Percentiles rank a stretch among this genome's conserved stretches.
Evolutionary conservation across 2,329 filamentous ascomycete genomes (phyloP).

Genomic region (Ilyonectria robusta): DNA sequence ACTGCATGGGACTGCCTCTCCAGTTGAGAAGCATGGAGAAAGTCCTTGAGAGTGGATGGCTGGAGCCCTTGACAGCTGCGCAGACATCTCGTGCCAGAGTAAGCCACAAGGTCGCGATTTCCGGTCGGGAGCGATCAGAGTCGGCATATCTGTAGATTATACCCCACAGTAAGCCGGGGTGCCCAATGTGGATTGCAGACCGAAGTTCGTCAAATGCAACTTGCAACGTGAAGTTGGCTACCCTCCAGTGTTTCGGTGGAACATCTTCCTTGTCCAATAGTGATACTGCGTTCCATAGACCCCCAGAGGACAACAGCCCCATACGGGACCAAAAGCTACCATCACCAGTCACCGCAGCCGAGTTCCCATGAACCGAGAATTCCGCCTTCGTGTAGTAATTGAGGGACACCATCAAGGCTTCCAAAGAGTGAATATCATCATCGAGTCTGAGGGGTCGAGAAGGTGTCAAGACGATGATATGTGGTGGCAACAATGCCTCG

Average conservation of each 20-base stretch:
- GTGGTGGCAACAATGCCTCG: constrained; percentile 1
- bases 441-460: background rate
- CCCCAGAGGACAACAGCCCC: background rate
- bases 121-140: background rate
- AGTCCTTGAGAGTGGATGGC: background rate
- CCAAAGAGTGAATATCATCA: background rate
- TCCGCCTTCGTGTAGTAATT: background rate
- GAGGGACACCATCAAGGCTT: background rate
- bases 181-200: background rate
- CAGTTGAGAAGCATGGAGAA: background rate
- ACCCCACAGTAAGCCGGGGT: background rate
- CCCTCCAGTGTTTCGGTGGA: background rate
- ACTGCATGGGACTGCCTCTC: background rate
- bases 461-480: constrained; percentile 5
- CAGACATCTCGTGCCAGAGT: background rate
- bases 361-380: background rate
- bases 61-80: background rate
- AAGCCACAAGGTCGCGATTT: background rate
- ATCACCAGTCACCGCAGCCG: background rate
- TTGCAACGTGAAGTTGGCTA: background rate
- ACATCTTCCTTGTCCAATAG: background rate
- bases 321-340: background rate
- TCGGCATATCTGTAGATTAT: background rate
- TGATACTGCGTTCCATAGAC: background rate
- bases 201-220: background rate